Conservation (phyloP, 305 asterid species). For the Salvia sclarea region DNA sequence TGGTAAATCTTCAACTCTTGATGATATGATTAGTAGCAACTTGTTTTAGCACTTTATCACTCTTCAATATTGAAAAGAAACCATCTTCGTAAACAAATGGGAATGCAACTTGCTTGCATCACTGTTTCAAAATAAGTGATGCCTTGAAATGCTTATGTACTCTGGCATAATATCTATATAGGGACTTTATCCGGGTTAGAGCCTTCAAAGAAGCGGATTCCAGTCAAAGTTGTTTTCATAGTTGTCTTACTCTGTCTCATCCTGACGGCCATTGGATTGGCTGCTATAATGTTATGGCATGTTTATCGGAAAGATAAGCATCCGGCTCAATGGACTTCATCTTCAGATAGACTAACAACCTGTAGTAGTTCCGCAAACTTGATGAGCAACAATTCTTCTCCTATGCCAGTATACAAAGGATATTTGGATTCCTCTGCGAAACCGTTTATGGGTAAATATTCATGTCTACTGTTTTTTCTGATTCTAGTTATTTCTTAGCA, state of each 20-base stretch:
- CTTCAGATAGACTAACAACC: slow-evolving; percentile 65
- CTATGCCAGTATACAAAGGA: slow-evolving; percentile 45
- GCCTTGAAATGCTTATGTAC: slow-evolving; percentile 21
- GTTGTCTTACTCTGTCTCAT: slow-evolving; percentile 57
- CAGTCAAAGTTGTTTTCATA: slow-evolving; percentile 47
- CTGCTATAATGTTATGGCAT: slow-evolving; percentile 53
- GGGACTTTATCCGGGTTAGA: slow-evolving; percentile 50
- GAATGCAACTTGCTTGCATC: too few relatives aligned
- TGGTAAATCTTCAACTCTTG: slow-evolving; percentile 50
- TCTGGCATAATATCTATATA: slow-evolving; percentile 33
- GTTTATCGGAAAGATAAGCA: slow-evolving; percentile 46
- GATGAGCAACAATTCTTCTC: slow-evolving; percentile 54
- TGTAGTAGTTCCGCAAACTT: slow-evolving; percentile 59
- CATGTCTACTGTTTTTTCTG: background rate
- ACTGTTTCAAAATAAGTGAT: background rate
- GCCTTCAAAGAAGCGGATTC: slow-evolving; percentile 50
- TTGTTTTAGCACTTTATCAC: background rate
- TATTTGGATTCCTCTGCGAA: slow-evolving; percentile 39
- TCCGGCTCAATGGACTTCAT: slow-evolving; percentile 47
- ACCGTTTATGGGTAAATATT: slow-evolving; percentile 50
- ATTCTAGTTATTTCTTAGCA: background rate
- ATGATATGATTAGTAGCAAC: background rate
- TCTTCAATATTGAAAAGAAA: background rate
- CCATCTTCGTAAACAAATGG: too few relatives aligned
- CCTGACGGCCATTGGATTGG: slow-evolving; percentile 51